phyloP scores from a whole-genome alignment of 2,329 filamentous ascomycete genomes.

The Verruconis gallopava region DNA sequence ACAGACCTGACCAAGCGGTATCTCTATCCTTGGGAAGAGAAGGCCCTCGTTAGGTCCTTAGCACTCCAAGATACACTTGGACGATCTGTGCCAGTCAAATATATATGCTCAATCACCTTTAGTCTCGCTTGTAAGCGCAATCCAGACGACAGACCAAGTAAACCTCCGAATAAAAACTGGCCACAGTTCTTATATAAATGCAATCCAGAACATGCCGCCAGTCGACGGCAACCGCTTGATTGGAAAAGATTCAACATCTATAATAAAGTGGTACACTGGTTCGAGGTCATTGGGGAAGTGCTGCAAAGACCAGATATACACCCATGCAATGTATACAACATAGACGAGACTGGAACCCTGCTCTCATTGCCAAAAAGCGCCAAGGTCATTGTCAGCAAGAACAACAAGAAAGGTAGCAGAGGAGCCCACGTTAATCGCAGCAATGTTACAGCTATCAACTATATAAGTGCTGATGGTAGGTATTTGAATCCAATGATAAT shows the following conservation, averaged over 20 bases:
- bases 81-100: slow-evolving; percentile 12
- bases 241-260: slow-evolving; percentile 14
- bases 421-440: slow-evolving; percentile 5
- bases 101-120: slow-evolving; percentile 11
- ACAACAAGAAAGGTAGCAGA: slow-evolving; percentile 5
- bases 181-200: slow-evolving; percentile 12
- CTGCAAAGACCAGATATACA: slow-evolving; percentile 7
- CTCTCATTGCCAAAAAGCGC: not conserved
- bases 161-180: slow-evolving; percentile 13
- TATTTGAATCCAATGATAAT: slow-evolving; percentile 8
- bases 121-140: not conserved
- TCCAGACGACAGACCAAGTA: not conserved
- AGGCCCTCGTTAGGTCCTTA: slow-evolving; percentile 11
- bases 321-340: slow-evolving; percentile 13
- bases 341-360: slow-evolving; percentile 6
- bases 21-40: slow-evolving; percentile 11
- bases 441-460: slow-evolving; percentile 7
- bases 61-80: slow-evolving; percentile 11
- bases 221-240: slow-evolving; percentile 12
- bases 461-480: slow-evolving; percentile 6
- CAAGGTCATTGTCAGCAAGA: slow-evolving; percentile 2
- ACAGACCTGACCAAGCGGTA: not conserved
- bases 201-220: slow-evolving; percentile 12
- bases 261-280: slow-evolving; percentile 11
- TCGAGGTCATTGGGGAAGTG: slow-evolving; percentile 11